Evolutionary conservation across 768 basidiomycete genomes (phyloP).

Genomic region (Crassisporium funariophilum): DNA sequence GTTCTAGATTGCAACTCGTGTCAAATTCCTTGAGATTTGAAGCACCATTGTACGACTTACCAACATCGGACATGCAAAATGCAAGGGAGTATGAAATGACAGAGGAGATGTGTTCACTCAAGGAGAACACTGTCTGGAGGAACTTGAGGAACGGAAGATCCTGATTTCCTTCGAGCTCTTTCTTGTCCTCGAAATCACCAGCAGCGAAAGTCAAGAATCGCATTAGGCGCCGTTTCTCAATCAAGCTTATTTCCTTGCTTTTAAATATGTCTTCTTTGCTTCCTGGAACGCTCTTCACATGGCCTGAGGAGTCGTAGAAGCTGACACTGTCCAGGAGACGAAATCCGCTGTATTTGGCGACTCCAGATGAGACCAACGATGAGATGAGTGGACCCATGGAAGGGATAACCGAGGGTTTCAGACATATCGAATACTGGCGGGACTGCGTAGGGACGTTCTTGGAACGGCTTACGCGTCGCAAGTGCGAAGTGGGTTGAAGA

Average conservation of each 20-base stretch:
- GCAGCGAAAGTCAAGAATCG: constrained; percentile 85
- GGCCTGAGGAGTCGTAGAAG: constrained; percentile 52
- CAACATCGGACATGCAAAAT: constrained; percentile 59
- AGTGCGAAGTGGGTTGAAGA: constrained; percentile 28
- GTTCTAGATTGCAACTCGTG: constrained; percentile 46
- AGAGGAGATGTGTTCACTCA: constrained; percentile 56
- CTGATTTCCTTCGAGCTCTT: constrained; percentile 58
- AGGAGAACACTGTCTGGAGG: constrained; percentile 61
- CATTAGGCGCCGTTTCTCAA: constrained; percentile 92
- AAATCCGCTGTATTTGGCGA: constrained; percentile 90
- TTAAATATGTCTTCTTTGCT: constrained; percentile 95
- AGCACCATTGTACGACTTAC: constrained; percentile 38
- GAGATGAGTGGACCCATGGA: constrained; percentile 79
- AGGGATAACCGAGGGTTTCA: constrained; percentile 82
- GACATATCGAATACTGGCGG: constrained; percentile 82
- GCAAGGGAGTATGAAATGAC: constrained; percentile 81
- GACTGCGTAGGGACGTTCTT: constrained; percentile 50
- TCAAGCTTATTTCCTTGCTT: constrained; percentile 68
- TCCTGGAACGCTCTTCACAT: constrained; percentile 71
- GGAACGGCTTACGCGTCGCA: constrained; percentile 48
- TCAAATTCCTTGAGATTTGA: constrained; percentile 1
- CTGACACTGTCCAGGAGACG: constrained; percentile 74
- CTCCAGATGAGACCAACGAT: constrained; percentile 77
- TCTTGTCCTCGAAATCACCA: constrained; percentile 67
- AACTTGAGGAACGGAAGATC: constrained; percentile 62